Conservation (phyloP, 2,329 filamentous ascomycete genomes). For the Monosporascus sp. region DNA sequence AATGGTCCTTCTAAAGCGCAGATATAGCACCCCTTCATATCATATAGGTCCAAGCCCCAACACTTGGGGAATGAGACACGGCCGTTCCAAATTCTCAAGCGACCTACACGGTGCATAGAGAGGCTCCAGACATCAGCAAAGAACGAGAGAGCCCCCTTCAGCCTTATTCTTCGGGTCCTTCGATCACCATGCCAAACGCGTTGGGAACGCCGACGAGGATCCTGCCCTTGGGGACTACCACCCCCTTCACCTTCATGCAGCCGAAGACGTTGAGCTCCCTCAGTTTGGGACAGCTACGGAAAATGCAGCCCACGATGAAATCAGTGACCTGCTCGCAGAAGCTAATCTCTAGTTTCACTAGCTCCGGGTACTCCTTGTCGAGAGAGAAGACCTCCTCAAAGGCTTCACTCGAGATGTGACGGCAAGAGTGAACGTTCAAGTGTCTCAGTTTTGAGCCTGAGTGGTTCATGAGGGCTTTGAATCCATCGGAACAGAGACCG, state of each 20-base stretch:
- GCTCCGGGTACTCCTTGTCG: slow-evolving; percentile 56
- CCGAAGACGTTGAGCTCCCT: slow-evolving; percentile 58
- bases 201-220: slow-evolving; percentile 38
- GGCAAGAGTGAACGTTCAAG: slow-evolving; percentile 77
- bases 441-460: slow-evolving; percentile 61
- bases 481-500: slow-evolving; percentile 70
- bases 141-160: neutral
- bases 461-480: slow-evolving; percentile 78
- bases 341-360: slow-evolving; percentile 69
- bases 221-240: slow-evolving; percentile 34
- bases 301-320: slow-evolving; percentile 57
- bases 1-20: too few species aligned
- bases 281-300: slow-evolving; percentile 56
- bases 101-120: neutral
- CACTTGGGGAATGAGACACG: too few species aligned
- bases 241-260: slow-evolving; percentile 50
- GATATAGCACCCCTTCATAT: too few species aligned
- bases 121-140: neutral
- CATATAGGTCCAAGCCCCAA: too few species aligned
- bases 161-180: slow-evolving; percentile 26
- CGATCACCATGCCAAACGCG: slow-evolving; percentile 36
- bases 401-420: slow-evolving; percentile 67
- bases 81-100: neutral
- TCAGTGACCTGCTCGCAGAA: slow-evolving; percentile 68
- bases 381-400: slow-evolving; percentile 69